phyloP scores from a whole-genome alignment of 2,329 filamentous ascomycete species.

The Ceratocystis destructans region DNA sequence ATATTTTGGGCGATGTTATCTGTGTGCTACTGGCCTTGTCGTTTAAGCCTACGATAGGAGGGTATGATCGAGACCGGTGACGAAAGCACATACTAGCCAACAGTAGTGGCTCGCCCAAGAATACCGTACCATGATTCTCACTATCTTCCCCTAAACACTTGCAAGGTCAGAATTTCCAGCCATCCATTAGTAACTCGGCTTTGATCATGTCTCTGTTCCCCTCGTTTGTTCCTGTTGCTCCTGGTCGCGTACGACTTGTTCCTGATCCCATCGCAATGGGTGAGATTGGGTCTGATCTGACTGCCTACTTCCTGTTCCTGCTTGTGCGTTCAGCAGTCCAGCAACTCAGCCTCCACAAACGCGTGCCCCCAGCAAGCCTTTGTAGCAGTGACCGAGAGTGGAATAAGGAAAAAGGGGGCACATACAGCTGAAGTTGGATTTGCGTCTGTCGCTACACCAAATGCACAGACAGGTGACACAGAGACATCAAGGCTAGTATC shows the following conservation, averaged over 20 bases:
- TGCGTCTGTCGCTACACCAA: neutral
- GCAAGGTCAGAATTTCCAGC: neutral
- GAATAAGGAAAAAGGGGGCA: neutral
- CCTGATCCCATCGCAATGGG: neutral
- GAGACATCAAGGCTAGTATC: neutral
- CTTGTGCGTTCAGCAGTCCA: neutral
- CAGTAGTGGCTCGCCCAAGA: neutral
- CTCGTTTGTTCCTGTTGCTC: slow-evolving; percentile 3
- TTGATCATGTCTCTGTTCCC: neutral
- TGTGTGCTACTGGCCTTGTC: neutral
- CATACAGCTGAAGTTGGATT: neutral
- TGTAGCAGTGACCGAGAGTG: neutral
- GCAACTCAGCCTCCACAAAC: neutral
- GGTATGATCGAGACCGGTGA: neutral
- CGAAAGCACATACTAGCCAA: neutral
- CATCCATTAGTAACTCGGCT: neutral
- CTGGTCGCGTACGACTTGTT: neutral
- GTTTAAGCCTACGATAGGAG: neutral
- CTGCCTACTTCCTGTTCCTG: neutral
- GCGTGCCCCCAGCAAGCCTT: neutral
- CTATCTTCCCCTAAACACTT: neutral
- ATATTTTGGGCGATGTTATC: neutral
- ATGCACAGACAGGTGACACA: neutral
- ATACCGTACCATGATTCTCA: neutral
- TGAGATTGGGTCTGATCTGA: neutral